Percentiles rank a stretch among this genome's conserved stretches.
phyloP scores from a whole-genome alignment of 164 flowering plant species.

The Vitis vinifera region ASM3070453v1 NC_081814.1:3055001-3055500 shows the following conservation, averaged over 20 bases:
- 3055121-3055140: constrained; percentile 62
- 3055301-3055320: constrained; percentile 64
- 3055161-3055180: constrained; percentile 72
- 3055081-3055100: constrained; percentile 49
- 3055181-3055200: constrained; percentile 58
- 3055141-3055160: constrained; percentile 55
- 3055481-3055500: constrained; percentile 77
- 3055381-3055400: constrained; percentile 58
- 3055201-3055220: constrained; percentile 73
- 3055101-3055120: constrained; percentile 79
- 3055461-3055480: constrained; percentile 83
- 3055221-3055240: constrained; percentile 63
- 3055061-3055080: constrained; percentile 57
- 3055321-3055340: constrained; percentile 80
- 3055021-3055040: constrained; percentile 61
- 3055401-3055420: constrained; percentile 71
- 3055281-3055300: constrained; percentile 53
- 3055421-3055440: constrained; percentile 76
- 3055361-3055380: constrained; percentile 71
- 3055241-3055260: constrained; percentile 78
- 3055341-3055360: constrained; percentile 85
- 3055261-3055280: constrained; percentile 78
- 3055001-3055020: constrained; percentile 59
- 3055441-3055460: constrained; percentile 86
- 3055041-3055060: constrained; percentile 43